phyloP scores from a whole-genome alignment of 202 grass and related monocot species.

The Schoenoplectus triqueter region DNA sequence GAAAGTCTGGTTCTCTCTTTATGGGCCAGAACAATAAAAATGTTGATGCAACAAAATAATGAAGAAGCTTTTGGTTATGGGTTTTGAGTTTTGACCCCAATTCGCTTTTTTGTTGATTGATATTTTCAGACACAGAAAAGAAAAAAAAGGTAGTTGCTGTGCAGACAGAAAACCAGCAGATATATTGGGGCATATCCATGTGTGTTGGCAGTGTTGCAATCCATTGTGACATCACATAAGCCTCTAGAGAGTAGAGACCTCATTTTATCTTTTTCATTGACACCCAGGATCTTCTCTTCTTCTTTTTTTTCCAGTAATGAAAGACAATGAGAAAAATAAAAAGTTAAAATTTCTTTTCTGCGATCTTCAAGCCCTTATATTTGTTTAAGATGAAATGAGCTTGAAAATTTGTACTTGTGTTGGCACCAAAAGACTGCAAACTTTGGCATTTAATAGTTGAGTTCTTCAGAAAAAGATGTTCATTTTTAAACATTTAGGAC shows the following conservation, averaged over 20 bases:
- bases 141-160: background rate
- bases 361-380: no score
- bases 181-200: constrained; percentile 34
- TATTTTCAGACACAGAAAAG: background rate
- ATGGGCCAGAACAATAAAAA: background rate
- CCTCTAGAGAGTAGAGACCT: background rate
- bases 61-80: constrained; percentile 21
- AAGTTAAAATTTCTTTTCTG: no score
- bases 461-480: no score
- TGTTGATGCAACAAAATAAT: constrained; percentile 5
- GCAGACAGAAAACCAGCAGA: constrained; percentile 37
- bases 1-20: background rate
- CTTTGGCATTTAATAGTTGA: no score
- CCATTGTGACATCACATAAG: constrained; percentile 16
- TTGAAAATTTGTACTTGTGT: no score
- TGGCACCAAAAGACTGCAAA: no score
- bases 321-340: no score
- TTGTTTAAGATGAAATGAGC: no score
- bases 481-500: no score
- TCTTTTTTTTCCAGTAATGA: no score
- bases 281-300: no score
- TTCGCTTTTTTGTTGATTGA: constrained; percentile 1
- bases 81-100: constrained; percentile 15
- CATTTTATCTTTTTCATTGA: background rate
- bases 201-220: constrained; percentile 15